Conservation (phyloP, 2,329 filamentous ascomycete species). For the Cladosporium sp. region DNA sequence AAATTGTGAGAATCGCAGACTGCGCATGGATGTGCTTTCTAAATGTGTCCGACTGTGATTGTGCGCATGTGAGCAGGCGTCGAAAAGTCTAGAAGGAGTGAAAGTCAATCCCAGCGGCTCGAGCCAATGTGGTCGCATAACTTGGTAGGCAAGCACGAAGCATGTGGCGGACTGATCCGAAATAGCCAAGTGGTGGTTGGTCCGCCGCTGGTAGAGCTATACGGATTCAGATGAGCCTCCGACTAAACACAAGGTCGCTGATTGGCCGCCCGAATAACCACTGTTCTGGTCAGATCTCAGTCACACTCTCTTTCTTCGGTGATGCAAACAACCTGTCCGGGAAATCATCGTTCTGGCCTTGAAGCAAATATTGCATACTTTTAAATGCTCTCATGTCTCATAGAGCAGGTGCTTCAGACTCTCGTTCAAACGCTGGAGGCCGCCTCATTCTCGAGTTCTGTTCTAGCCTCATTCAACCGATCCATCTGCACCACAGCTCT, state of each 20-base stretch:
- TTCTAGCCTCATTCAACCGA: background rate
- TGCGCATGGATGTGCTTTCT: background rate
- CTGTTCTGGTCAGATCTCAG: background rate
- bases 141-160: background rate
- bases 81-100: background rate
- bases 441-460: background rate
- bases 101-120: background rate
- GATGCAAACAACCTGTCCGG: background rate
- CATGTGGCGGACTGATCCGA: background rate
- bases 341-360: background rate
- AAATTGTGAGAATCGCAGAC: background rate
- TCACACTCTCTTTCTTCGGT: background rate
- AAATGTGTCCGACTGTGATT: background rate
- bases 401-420: background rate
- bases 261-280: background rate
- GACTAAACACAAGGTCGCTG: background rate
- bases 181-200: background rate
- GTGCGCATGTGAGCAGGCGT: background rate
- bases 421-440: background rate
- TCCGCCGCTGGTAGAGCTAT: background rate
- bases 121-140: background rate
- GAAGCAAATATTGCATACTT: background rate
- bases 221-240: background rate
- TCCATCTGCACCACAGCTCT: background rate
- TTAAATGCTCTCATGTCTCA: background rate